Percentiles rank a stretch among this genome's conserved stretches.
These are phyloP conservation scores for Colletotrichum sp. DNA, from an alignment of 2,329 filamentous ascomycete genomes.

Conservation along the genomic window DNA sequence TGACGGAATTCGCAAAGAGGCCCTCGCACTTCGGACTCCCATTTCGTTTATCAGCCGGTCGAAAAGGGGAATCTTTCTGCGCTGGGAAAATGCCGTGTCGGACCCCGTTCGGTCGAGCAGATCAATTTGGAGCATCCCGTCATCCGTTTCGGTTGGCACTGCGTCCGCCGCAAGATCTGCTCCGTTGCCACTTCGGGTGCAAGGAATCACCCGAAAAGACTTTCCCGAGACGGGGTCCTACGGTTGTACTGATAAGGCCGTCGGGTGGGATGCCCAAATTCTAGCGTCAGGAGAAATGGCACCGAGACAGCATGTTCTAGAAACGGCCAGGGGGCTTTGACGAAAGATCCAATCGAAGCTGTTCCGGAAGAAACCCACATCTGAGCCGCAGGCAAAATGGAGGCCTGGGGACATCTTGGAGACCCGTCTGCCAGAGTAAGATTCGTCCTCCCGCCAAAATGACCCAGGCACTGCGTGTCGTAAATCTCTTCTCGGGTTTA, in stretches of 20 bases:
- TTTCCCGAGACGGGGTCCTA: not conserved
- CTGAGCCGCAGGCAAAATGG: not conserved
- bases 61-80: not conserved
- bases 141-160: not conserved
- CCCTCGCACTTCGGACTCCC: not conserved
- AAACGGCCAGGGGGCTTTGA: not conserved
- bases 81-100: not conserved
- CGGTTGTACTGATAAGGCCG: not conserved
- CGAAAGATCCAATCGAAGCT: not conserved
- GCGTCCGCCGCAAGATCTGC: not conserved
- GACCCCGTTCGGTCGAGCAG: conserved; percentile 1
- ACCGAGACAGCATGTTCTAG: not conserved
- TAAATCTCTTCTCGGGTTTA: not conserved
- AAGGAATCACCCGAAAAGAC: not conserved
- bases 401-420: not conserved
- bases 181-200: not conserved
- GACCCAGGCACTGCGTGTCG: not conserved
- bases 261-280: not conserved
- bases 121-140: not conserved
- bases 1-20: not conserved
- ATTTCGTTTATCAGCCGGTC: not conserved
- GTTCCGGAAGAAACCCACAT: not conserved
- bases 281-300: not conserved
- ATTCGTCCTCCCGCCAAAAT: not conserved
- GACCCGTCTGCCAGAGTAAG: not conserved